phyloP scores from a whole-genome alignment of 805 yeast species.

The Candida piceae region DNA sequence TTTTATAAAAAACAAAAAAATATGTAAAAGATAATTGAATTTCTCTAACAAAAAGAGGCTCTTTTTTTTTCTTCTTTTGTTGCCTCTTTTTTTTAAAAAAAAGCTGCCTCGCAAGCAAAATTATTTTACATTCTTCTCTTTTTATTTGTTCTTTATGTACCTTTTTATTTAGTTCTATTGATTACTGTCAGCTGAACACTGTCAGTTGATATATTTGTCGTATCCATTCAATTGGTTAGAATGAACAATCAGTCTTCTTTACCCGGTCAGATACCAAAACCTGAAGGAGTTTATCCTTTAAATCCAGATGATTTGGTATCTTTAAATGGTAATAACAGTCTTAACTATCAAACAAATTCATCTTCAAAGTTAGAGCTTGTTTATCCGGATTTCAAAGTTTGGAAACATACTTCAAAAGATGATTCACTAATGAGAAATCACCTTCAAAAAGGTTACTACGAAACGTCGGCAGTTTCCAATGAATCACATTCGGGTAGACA shows the following conservation, averaged over 20 bases:
- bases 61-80: too few species aligned
- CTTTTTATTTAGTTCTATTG: too few species aligned
- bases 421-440: conserved; percentile 47
- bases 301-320: conserved; percentile 16
- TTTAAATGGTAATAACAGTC: neutral
- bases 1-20: too few species aligned
- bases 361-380: conserved; percentile 9
- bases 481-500: conserved; percentile 70
- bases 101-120: too few species aligned
- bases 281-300: conserved; percentile 29
- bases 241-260: conserved; percentile 5
- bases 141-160: too few species aligned
- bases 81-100: too few species aligned
- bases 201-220: too few species aligned
- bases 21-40: too few species aligned
- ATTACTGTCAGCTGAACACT: too few species aligned
- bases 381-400: conserved; percentile 70
- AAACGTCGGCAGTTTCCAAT: conserved; percentile 54
- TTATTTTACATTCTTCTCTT: too few species aligned
- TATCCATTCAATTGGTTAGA: too few species aligned
- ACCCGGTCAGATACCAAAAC: conserved; percentile 23
- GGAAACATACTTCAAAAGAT: conserved; percentile 58
- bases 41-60: too few species aligned
- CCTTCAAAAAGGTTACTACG: conserved; percentile 68
- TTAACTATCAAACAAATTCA: neutral